Evolutionary conservation across 441 rosid species (phyloP).

Genomic region (Brassica hybrid): DNA sequence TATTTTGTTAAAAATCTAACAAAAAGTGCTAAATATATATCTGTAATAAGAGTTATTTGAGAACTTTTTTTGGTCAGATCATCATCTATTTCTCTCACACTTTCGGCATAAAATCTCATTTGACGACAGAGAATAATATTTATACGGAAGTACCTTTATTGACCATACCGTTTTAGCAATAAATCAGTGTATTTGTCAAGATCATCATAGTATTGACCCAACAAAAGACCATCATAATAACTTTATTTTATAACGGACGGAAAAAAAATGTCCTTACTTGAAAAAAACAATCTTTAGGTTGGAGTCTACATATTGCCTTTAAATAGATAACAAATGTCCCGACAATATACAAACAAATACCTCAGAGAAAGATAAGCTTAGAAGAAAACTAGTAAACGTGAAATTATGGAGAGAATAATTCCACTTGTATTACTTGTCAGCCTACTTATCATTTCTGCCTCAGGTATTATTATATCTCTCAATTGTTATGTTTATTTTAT

Average conservation of each 20-base stretch:
- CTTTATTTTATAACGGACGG: background rate
- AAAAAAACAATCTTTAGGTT: no score
- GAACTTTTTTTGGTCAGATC: no score
- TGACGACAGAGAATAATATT: background rate
- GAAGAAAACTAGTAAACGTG: background rate
- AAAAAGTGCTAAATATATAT: background rate
- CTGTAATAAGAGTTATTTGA: background rate
- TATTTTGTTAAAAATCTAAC: background rate
- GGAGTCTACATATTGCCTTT: background rate
- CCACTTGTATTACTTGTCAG: background rate
- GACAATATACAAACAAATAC: slow-evolving; percentile 1
- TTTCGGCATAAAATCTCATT: no score
- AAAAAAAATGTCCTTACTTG: background rate
- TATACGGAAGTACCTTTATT: background rate
- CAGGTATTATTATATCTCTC: slow-evolving; percentile 21
- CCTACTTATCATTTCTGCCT: slow-evolving; percentile 13
- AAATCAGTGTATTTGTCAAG: background rate
- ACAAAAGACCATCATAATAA: background rate
- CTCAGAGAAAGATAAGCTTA: background rate
- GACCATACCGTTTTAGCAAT: background rate
- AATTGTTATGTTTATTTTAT: background rate
- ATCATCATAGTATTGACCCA: background rate
- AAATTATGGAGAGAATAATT: slow-evolving; percentile 20
- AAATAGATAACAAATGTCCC: background rate
- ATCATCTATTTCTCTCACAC: no score